Evolutionary conservation across 768 basidiomycete genomes (phyloP).

Genomic region (Suillus placidus): DNA sequence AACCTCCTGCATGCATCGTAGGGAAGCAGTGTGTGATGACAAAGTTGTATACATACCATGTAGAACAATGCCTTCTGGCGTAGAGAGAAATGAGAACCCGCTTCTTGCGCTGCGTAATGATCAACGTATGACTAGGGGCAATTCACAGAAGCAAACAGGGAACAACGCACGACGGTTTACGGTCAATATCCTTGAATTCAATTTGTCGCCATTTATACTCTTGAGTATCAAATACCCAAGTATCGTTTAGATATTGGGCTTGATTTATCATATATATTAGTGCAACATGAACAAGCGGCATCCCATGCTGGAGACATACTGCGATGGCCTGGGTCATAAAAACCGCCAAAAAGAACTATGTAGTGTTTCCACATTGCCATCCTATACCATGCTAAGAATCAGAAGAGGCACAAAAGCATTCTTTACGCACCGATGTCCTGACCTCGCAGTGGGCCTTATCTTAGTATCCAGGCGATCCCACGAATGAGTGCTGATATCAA

Average conservation of each 20-base stretch:
- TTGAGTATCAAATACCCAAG: slow-evolving; percentile 85
- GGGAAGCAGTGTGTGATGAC: not conserved
- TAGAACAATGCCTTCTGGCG: slow-evolving; percentile 75
- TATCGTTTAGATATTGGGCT: slow-evolving; percentile 83
- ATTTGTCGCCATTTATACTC: slow-evolving; percentile 86
- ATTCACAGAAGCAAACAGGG: not conserved
- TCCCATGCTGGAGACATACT: slow-evolving; percentile 47
- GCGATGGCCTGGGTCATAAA: slow-evolving; percentile 83
- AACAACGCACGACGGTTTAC: slow-evolving; percentile 66
- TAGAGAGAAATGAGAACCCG: slow-evolving; percentile 84
- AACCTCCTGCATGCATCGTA: slow-evolving; percentile 59
- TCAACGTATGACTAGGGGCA: not conserved
- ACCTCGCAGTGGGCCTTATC: slow-evolving; percentile 74
- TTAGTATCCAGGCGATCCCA: slow-evolving; percentile 94
- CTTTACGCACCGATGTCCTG: slow-evolving; percentile 72
- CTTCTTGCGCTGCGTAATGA: slow-evolving; percentile 57
- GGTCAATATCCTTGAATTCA: slow-evolving; percentile 70
- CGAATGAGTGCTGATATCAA: slow-evolving; percentile 73
- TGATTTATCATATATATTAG: not conserved
- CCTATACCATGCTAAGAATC: slow-evolving; percentile 36
- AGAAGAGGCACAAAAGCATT: not conserved
- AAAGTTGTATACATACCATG: slow-evolving; percentile 55
- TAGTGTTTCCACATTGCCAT: slow-evolving; percentile 92
- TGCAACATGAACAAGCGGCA: not conserved
- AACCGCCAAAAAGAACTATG: slow-evolving; percentile 87